phyloP scores from a whole-genome alignment of 805 yeast genomes.

The Hemisphaericaspora nanyangensis region DNA sequence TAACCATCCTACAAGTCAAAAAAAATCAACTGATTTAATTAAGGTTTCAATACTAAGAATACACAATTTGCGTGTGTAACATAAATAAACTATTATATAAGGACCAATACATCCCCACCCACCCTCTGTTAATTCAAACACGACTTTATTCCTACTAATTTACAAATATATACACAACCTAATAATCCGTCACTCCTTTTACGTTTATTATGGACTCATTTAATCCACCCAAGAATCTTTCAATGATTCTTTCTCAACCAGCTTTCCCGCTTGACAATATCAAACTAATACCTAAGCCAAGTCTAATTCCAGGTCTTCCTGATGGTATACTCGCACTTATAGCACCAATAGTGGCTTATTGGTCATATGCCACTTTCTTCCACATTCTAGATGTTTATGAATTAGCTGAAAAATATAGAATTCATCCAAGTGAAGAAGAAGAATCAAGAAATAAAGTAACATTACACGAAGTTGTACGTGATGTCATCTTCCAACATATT shows the following conservation, averaged over 20 bases:
- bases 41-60: no score
- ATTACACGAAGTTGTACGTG: conserved; percentile 64
- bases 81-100: no score
- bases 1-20: no score
- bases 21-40: no score
- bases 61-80: no score
- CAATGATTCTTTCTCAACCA: conserved; percentile 11
- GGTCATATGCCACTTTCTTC: conserved; percentile 73
- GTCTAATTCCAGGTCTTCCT: conserved; percentile 49
- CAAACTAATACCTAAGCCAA: conserved; percentile 2
- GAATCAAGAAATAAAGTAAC: conserved; percentile 70
- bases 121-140: no score
- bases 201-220: conserved; percentile 1
- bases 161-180: no score
- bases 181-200: no score
- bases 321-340: conserved; percentile 72
- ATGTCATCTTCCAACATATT: conserved; percentile 80
- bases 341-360: conserved; percentile 78
- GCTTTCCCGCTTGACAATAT: conserved; percentile 5
- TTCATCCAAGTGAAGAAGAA: conserved; percentile 91
- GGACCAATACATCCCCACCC: no score
- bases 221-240: conserved; percentile 14
- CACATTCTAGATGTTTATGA: conserved; percentile 70
- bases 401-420: conserved; percentile 77
- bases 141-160: no score